phyloP scores from a whole-genome alignment of 2,329 filamentous ascomycete species.

The Verticillium klebahnii region DNA sequence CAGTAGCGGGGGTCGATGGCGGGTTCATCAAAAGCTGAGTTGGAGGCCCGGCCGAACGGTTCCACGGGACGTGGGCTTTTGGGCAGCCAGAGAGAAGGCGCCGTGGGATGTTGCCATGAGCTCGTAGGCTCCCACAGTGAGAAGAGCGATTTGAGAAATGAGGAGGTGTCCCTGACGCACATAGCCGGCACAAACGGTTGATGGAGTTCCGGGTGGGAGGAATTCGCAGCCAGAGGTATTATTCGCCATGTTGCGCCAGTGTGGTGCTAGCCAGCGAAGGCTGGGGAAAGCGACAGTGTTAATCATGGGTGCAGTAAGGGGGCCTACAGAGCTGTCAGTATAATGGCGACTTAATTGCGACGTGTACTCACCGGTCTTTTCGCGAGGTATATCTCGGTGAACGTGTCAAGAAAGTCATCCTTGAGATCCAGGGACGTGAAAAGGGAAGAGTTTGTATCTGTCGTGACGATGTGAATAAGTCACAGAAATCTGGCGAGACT shows the following conservation, averaged over 20 bases:
- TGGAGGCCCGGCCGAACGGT: conserved; percentile 31
- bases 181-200: too few species aligned
- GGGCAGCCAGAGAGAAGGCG: conserved; percentile 23
- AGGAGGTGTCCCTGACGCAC: conserved; percentile 6
- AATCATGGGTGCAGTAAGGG: conserved; percentile 17
- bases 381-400: too few species aligned
- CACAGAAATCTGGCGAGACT: neutral
- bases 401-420: too few species aligned
- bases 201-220: neutral
- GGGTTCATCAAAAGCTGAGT: conserved; percentile 30
- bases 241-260: conserved; percentile 18
- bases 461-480: too few species aligned
- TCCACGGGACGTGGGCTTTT: conserved; percentile 41
- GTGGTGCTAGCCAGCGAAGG: conserved; percentile 16
- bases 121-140: conserved; percentile 19
- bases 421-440: too few species aligned
- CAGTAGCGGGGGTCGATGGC: conserved; percentile 37
- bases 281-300: conserved; percentile 21
- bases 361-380: too few species aligned
- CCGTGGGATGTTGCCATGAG: conserved; percentile 25
- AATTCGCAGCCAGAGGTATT: conserved; percentile 19
- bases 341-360: too few species aligned
- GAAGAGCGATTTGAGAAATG: conserved; percentile 15
- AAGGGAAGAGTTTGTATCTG: too few species aligned
- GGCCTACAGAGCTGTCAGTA: too few species aligned